These are phyloP conservation scores for Coprinopsis cinerea DNA, from an alignment of 768 basidiomycete species.

Conservation along the genomic window DNA sequence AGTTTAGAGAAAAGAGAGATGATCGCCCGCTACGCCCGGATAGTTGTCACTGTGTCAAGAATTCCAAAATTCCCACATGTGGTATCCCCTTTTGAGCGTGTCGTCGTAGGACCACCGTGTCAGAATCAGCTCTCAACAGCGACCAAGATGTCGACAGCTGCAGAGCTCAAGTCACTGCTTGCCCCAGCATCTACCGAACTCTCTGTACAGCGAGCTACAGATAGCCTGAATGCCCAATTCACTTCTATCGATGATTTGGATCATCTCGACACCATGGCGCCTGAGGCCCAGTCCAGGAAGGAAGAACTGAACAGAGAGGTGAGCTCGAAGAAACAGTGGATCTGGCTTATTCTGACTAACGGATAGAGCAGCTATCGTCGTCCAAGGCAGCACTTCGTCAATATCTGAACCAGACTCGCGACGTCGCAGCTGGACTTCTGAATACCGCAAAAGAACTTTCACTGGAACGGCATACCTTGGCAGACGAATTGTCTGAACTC, in stretches of 20 bases:
- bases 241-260: constrained; percentile 46
- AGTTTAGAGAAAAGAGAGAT: no score
- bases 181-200: constrained; percentile 37
- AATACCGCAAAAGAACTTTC: constrained; percentile 68
- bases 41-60: no score
- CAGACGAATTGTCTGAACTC: constrained; percentile 71
- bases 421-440: constrained; percentile 21
- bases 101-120: not conserved
- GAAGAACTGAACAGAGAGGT: constrained; percentile 41
- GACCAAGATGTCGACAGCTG: constrained; percentile 23
- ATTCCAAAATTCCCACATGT: not conserved
- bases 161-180: constrained; percentile 43
- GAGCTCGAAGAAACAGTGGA: constrained; percentile 20
- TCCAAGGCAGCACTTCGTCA: not conserved
- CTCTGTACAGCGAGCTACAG: constrained; percentile 29
- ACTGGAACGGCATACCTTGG: constrained; percentile 67
- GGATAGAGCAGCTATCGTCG: not conserved
- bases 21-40: no score
- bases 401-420: not conserved
- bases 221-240: constrained; percentile 42
- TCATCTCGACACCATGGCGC: constrained; percentile 38
- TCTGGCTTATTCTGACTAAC: constrained; percentile 5
- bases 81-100: not conserved
- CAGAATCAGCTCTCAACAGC: not conserved
- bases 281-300: constrained; percentile 33